Evolutionary conservation across 2,329 filamentous ascomycete species (phyloP), one percentile per base, ranked within the genome.

Genomic region (Colletotrichum lini): DNA sequence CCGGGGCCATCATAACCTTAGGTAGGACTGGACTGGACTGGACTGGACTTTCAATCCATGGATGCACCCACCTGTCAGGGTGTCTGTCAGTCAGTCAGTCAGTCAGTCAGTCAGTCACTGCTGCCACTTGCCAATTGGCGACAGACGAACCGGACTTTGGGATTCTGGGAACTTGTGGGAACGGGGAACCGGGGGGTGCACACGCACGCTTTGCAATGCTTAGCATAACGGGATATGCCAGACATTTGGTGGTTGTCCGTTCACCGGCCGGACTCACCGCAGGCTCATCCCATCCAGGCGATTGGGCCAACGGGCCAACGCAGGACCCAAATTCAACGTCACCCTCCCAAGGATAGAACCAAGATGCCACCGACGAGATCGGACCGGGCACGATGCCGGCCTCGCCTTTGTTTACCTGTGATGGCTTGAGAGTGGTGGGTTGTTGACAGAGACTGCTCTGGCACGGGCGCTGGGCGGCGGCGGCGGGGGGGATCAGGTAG

Each of bases 321-420:
- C 53, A 30, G 65, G 65, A 63, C 58, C 65, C 65, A 68, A 63
- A 69, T 68, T 64, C 65, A 68, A 72, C 58, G 69, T 72, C 69
- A 59, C 52, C 52, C 23, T 30, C 30, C 30, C 30, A 30, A 30
- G 30, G 30, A 30, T 30, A 49, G 21, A 59, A 42, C 30, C 30
- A 56, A 56, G 35, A 56, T 40, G 6, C 23, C 38, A 4, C 7
- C 40, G n/a, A 23, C 23, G 21, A 13, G 60, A 45, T 57, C 64
- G 57, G 64, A 12, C 21, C 21, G 30, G 30, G 30, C 30, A 16
- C 35, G 16, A 26, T n/a, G 40, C 13, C 40, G n/a, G 23, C 42
- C 35, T 38, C 50, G 40, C 10, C 35, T 49, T 42, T 52, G 45
- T 45, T 70, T 54, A 23, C 26, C 50, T 53, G 12, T 56, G 10